phyloP scores from a whole-genome alignment of 495 filamentous ascomycete species.

The Xylaria acuta region DNA sequence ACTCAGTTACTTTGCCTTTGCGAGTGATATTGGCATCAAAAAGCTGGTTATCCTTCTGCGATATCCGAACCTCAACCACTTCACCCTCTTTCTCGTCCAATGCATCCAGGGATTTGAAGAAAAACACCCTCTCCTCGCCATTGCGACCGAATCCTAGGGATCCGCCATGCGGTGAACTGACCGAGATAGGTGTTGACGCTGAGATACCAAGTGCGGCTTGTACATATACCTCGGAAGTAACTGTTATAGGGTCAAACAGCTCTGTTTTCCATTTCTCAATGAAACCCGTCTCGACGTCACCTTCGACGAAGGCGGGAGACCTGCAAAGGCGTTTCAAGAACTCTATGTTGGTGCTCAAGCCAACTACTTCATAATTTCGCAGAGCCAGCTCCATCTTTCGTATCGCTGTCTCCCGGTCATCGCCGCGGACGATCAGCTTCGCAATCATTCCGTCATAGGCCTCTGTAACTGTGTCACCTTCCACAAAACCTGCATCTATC shows the following conservation, averaged over 20 bases:
- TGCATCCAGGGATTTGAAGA: slow-evolving; percentile 58
- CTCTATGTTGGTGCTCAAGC: slow-evolving; percentile 93
- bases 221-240: slow-evolving; percentile 71
- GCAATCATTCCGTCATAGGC: slow-evolving; percentile 99
- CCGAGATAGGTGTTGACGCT: slow-evolving; percentile 35
- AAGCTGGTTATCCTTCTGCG: slow-evolving; percentile 64
- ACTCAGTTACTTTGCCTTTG: slow-evolving; percentile 41
- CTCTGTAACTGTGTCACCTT: slow-evolving; percentile 91
- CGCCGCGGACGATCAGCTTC: slow-evolving; percentile 92
- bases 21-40: slow-evolving; percentile 72
- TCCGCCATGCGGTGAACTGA: slow-evolving; percentile 51
- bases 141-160: slow-evolving; percentile 61
- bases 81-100: slow-evolving; percentile 52
- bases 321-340: slow-evolving; percentile 87
- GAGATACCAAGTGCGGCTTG: slow-evolving; percentile 83
- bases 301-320: slow-evolving; percentile 80
- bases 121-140: slow-evolving; percentile 55
- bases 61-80: slow-evolving; percentile 63
- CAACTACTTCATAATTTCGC: slow-evolving; percentile 90
- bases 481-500: slow-evolving; percentile 90
- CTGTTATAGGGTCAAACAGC: slow-evolving; percentile 63
- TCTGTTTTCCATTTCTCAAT: slow-evolving; percentile 85
- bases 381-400: slow-evolving; percentile 82
- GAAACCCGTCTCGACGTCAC: slow-evolving; percentile 94
- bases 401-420: slow-evolving; percentile 78